Conservation (phyloP, 2,329 filamentous ascomycete genomes). For the Didymosphaeria variabile region DNA sequence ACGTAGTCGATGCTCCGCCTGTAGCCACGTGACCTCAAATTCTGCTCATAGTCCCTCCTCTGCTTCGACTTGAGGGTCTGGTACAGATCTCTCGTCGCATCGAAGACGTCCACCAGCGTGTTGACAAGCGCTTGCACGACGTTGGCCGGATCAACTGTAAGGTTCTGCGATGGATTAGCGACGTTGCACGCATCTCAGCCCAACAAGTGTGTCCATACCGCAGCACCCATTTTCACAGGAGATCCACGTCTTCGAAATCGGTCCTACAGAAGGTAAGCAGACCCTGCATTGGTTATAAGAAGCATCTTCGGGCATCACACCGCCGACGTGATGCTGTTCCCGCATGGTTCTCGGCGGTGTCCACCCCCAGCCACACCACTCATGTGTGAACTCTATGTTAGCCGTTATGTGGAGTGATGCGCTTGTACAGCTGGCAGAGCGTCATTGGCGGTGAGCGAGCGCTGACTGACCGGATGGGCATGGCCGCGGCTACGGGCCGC, state of each 20-base stretch:
- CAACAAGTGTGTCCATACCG: conserved; percentile 28
- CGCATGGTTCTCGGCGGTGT: conserved; percentile 23
- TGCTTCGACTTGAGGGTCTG: conserved; percentile 43
- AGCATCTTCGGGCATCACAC: conserved; percentile 21
- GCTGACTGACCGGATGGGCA: conserved; percentile 30
- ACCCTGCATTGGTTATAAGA: conserved; percentile 27
- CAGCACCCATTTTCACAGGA: conserved; percentile 33
- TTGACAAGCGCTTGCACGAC: conserved; percentile 44
- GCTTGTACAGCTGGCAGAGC: conserved; percentile 47
- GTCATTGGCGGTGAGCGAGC: conserved; percentile 39
- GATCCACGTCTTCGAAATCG: conserved; percentile 22
- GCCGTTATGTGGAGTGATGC: conserved; percentile 42
- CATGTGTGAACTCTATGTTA: conserved; percentile 21
- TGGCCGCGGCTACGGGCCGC: conserved; percentile 37
- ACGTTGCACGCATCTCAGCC: neutral
- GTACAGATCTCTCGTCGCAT: conserved; percentile 45
- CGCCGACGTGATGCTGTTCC: conserved; percentile 31
- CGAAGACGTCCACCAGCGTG: conserved; percentile 45
- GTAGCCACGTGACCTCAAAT: conserved; percentile 40
- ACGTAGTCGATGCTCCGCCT: conserved; percentile 39
- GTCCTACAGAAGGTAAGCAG: conserved; percentile 28
- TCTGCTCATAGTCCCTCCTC: conserved; percentile 43
- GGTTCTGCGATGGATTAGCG: conserved; percentile 33
- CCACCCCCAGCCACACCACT: conserved; percentile 25
- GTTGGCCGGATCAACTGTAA: conserved; percentile 35